These are phyloP conservation scores for Xylaria sp. DNA, from an alignment of 2,329 filamentous ascomycete genomes.

Conservation along the genomic window DNA sequence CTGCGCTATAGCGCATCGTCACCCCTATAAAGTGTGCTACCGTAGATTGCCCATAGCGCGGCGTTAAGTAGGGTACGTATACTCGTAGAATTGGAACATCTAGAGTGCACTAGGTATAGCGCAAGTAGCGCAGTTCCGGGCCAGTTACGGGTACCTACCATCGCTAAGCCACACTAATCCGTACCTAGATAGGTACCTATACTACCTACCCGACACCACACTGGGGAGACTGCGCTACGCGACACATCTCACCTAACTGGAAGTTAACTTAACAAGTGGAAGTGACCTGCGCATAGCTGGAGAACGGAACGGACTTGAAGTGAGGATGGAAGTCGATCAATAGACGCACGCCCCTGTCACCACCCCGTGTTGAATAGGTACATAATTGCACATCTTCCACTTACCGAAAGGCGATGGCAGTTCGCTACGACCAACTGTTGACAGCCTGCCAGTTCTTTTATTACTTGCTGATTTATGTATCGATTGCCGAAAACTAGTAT, in stretches of 20 bases:
- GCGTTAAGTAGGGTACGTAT: neutral
- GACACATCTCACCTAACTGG: too few relatives aligned
- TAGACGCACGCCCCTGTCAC: neutral
- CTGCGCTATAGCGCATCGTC: neutral
- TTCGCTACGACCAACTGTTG: neutral
- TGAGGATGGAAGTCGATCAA: neutral
- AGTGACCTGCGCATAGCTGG: too few relatives aligned
- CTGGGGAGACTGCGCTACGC: too few relatives aligned
- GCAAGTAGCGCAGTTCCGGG: neutral
- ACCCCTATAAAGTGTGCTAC: neutral
- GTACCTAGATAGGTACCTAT: neutral
- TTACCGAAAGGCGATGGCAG: neutral
- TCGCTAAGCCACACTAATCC: neutral
- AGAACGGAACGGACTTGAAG: neutral
- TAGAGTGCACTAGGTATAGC: neutral
- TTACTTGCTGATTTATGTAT: conserved; percentile 12
- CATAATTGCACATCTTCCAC: neutral
- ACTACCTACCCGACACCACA: neutral
- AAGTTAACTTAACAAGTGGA: neutral
- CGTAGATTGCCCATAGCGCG: neutral
- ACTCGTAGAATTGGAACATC: neutral
- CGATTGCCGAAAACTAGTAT: conserved; percentile 24
- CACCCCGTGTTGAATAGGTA: neutral
- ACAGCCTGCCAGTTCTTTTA: conserved; percentile 8
- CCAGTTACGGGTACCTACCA: neutral